A percentile compares a stretch with the other conserved stretches of the same genome.
Evolutionary conservation across 306 rosid species (phyloP).

Genomic region (Glycyrrhiza uralensis): DNA sequence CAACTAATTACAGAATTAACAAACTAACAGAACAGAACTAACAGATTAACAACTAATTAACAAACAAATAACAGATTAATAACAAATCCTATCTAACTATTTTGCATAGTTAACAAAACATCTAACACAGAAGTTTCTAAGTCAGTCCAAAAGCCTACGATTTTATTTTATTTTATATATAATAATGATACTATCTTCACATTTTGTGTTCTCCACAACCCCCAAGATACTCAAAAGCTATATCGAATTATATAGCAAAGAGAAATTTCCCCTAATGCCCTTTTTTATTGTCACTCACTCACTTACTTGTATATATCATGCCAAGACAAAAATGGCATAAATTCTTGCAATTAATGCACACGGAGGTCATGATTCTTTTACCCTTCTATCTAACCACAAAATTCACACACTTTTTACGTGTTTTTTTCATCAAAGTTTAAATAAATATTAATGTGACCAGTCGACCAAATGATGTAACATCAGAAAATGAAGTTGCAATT

Average conservation of each 20-base stretch:
- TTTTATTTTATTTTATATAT: background rate
- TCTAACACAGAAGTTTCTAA: background rate
- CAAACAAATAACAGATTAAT: too few species aligned
- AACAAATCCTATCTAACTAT: too few species aligned
- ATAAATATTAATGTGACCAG: background rate
- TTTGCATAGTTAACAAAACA: too few species aligned
- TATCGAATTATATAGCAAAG: too few species aligned
- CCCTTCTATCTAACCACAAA: background rate
- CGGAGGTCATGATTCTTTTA: background rate
- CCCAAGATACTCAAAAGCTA: too few species aligned
- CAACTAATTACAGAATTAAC: too few species aligned
- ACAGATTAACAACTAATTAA: too few species aligned
- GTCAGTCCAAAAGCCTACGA: background rate
- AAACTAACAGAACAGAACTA: too few species aligned
- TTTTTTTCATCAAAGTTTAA: background rate
- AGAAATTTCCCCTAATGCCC: too few species aligned
- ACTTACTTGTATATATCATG: too few species aligned
- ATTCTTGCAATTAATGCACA: conserved; percentile 6
- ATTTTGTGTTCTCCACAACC: background rate
- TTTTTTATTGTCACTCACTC: too few species aligned
- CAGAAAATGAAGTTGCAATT: conserved; percentile 34
- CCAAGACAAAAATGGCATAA: conserved; percentile 2
- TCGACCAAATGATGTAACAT: conserved; percentile 24
- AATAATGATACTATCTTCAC: background rate
- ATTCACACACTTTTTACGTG: conserved; percentile 1